Base-by-base conservation (phyloP, 1,139 yeast genomes). In the Casaregolazyma lundiana region DNA sequence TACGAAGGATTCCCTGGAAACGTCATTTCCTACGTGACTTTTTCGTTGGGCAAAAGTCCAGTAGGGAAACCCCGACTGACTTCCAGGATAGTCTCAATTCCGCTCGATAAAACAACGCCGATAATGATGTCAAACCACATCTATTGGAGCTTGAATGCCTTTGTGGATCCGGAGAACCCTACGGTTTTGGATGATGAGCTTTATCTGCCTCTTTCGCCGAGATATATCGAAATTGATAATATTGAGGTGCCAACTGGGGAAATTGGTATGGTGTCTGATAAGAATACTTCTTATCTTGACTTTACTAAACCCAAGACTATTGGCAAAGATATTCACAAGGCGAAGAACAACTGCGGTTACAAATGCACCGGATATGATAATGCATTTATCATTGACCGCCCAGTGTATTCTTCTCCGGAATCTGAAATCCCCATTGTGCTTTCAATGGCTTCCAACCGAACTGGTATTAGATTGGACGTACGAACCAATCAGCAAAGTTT, bases 101-200 rank as follows among this genome's bases (percentile, higher is more conserved):
- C 68, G 21, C 62, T 65, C 6, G 60, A 65, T 6, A 47, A 66
- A 21, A 59, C 71, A 21, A 77, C 83, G 3, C 64, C 72, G 16
- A 68, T 77, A 37, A 75, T 75, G 58, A 64, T 78, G 60, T 76
- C 82, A 38, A 78, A 77, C 59, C 84, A 78, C 57, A 64, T 78
- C 4, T 78, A 78, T 60, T 78, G 78, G 69, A 77, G 72, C 54
- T 49, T 64, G 46, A 61, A 62, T 49, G 60, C 58, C 41, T 57
- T 55, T 32, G 53, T 54, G 15, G 48, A 52, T 8, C n/a, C 35
- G 13, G 13, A 26, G 2, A 40, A 35, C 6, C 42, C 41, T 20
- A 32, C 43, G 6, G 39, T 42, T 1, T 35, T 49, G 8, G 35
- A 46, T 7, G 48, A 49, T 24, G 40, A 41, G 9, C 36, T 49